These are phyloP conservation scores for Colletotrichum musae DNA, from an alignment of 2,329 filamentous ascomycete species.

Conservation along the genomic window DNA sequence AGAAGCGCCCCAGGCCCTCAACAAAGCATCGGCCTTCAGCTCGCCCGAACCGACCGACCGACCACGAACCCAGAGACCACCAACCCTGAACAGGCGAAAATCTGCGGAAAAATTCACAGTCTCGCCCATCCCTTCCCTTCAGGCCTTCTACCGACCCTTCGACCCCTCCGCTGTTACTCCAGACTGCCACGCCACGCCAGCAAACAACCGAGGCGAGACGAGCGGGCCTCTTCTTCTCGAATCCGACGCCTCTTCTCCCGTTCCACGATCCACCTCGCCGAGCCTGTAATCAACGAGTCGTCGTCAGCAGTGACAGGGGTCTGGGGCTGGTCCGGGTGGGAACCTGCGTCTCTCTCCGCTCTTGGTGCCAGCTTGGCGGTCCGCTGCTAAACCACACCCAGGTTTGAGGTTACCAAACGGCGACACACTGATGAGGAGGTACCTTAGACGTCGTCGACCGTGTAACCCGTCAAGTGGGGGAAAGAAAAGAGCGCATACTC, in stretches of 20 bases:
- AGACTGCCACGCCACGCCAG: constrained; percentile 13
- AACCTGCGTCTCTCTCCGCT: constrained; percentile 37
- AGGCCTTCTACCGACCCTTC: not conserved
- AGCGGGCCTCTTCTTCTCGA: constrained; percentile 28
- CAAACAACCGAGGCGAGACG: constrained; percentile 17
- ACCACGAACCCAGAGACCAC: not conserved
- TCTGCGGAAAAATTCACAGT: not conserved
- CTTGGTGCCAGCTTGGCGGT: constrained; percentile 37
- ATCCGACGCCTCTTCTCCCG: constrained; percentile 23
- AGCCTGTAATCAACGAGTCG: constrained; percentile 40
- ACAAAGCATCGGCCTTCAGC: not conserved
- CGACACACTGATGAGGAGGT: no score
- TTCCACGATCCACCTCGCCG: constrained; percentile 36
- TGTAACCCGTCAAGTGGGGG: no score
- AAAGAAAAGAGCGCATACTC: no score
- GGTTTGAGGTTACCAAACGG: not conserved
- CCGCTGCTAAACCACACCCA: constrained; percentile 11
- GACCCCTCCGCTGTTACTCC: not conserved
- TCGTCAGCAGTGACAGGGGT: constrained; percentile 39
- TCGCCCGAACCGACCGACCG: constrained; percentile 6
- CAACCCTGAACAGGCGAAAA: not conserved
- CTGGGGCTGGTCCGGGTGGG: constrained; percentile 17
- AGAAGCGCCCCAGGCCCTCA: not conserved
- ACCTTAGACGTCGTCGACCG: no score
- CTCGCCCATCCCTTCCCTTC: not conserved